Evolutionary conservation across 176 grass and related monocot species (phyloP).

Genomic region (Aegilops sharonensis): DNA sequence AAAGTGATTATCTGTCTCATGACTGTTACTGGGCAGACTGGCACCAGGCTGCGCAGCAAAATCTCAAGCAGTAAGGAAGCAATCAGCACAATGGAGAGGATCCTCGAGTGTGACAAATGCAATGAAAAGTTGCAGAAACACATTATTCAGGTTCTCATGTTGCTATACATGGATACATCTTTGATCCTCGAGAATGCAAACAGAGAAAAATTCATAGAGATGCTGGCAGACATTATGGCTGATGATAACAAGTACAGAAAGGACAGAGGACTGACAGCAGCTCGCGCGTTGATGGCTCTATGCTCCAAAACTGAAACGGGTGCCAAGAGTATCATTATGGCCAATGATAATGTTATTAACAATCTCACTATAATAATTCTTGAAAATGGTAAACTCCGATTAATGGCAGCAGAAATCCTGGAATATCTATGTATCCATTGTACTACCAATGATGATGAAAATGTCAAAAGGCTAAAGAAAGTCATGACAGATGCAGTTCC

Average conservation of each 20-base stretch:
- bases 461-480: background rate
- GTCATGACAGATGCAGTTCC: background rate
- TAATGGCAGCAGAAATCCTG: background rate
- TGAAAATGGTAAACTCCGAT: background rate
- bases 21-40: background rate
- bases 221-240: background rate
- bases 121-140: accelerated
- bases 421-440: background rate
- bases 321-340: background rate
- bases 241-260: background rate
- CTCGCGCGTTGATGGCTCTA: background rate
- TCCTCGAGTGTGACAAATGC: background rate
- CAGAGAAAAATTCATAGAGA: background rate
- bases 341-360: background rate
- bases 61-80: background rate
- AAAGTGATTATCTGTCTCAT: background rate
- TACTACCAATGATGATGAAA: background rate
- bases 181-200: background rate
- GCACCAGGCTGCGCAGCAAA: background rate
- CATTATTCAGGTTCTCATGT: background rate
- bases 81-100: background rate
- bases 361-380: background rate
- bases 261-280: background rate
- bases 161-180: background rate
- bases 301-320: background rate